Base-by-base conservation (phyloP, 352 stramenopile species). In the Globisporangium recalcitrans region DNA sequence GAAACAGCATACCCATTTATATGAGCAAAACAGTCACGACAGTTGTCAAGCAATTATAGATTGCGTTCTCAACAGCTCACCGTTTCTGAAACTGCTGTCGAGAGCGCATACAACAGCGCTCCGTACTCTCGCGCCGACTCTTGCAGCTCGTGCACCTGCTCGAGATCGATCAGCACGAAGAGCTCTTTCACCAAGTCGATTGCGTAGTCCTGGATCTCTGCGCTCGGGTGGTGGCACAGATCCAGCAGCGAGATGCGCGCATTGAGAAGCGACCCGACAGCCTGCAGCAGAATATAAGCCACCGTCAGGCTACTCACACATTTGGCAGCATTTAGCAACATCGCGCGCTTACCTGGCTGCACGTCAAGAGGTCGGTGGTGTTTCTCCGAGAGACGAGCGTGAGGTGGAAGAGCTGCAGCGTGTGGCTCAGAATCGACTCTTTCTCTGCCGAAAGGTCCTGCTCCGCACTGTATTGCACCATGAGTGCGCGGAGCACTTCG, bases 91-190 rank as follows among this genome's bases (percentile, higher is more conserved):
- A 93, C 63, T 7, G 82, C 77, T 16, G 60, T 73, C 27, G 71
- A 71, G 10, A 95, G 63, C 31, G 81, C 79, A 54, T 91, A 91
- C 46, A 95, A 60, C 14, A 95, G 54, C 5, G 82, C 82, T 16
- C 85, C 85, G 55, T 88, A 91, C 42, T 93, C 83, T 51, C 85
- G 65, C 36, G 83, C 85, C 2, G 83, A 79, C 47, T 95, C 85
- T 63, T 95, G 85, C 9, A 95, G 51, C 19, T 91, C 76, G 38
- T 91, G 82, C 7, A 91, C 80, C 55, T 93, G 82, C 42, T 89
- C 74, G 13, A 91, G 55, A 62, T 91, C 79, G 46, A 87, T 82
- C 40, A 82, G 74, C 16, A 77, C 70, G 60, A 93, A 95, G 0
- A 95, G 62, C 57, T 93, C 85, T 40, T 83, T 82, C 21, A 95